phyloP scores from a whole-genome alignment of 2,329 filamentous ascomycete genomes.

The Fusarium nygamai region DNA sequence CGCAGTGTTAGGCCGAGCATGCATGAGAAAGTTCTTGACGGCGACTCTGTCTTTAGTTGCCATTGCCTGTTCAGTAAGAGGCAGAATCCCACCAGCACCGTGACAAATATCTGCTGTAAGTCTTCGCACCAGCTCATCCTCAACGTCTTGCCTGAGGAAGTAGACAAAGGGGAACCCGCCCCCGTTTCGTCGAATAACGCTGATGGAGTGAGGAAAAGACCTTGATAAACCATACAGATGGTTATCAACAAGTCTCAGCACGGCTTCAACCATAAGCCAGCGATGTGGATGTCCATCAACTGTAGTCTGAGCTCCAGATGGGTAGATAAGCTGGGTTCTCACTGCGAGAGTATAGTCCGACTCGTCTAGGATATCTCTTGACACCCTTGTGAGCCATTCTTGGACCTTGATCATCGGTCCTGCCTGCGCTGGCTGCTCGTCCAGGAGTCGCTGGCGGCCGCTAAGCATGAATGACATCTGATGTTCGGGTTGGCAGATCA shows the following conservation, averaged over 20 bases:
- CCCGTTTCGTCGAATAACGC: conserved; percentile 49
- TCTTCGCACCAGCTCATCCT: conserved; percentile 52
- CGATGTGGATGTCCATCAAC: conserved; percentile 65
- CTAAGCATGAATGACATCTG: conserved; percentile 72
- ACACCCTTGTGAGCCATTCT: conserved; percentile 58
- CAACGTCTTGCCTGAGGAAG: conserved; percentile 61
- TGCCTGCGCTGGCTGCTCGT: conserved; percentile 56
- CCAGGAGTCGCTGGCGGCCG: conserved; percentile 65
- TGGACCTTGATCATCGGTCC: conserved; percentile 62
- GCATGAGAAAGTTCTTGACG: conserved; percentile 40
- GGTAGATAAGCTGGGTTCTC: conserved; percentile 68
- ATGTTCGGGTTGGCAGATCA: conserved; percentile 71
- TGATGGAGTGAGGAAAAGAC: conserved; percentile 46
- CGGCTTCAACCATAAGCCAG: conserved; percentile 57
- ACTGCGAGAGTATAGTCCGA: conserved; percentile 66
- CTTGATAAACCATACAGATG: conserved; percentile 51
- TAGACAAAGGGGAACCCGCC: conserved; percentile 59
- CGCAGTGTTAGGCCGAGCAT: conserved; percentile 5
- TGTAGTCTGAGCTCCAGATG: conserved; percentile 58
- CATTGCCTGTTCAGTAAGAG: conserved; percentile 32
- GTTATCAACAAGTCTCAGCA: conserved; percentile 55
- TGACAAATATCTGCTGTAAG: conserved; percentile 36
- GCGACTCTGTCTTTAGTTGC: conserved; percentile 35
- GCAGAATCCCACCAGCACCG: conserved; percentile 36
- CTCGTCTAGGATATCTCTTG: conserved; percentile 73